Conservation (phyloP, 2,329 filamentous ascomycete species). For the Phyllosticta paracitricarpa region DNA sequence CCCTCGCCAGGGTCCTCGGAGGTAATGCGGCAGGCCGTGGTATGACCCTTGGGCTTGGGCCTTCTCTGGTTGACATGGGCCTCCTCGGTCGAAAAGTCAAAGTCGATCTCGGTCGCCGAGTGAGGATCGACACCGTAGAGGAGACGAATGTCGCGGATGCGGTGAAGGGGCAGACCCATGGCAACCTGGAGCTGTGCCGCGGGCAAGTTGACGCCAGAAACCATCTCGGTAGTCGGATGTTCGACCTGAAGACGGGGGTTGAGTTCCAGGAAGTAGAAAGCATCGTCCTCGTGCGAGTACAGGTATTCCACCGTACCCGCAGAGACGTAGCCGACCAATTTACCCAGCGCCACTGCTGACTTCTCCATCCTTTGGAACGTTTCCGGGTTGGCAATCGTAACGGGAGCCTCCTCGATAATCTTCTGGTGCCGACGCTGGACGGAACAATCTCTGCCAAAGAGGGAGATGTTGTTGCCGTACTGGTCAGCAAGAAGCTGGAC, state of each 20-base stretch:
- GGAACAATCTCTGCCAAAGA: slow-evolving; percentile 97
- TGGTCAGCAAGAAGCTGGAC: slow-evolving; percentile 96
- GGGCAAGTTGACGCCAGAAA: slow-evolving; percentile 92
- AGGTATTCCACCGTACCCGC: slow-evolving; percentile 98
- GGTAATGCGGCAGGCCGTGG: slow-evolving; percentile 96
- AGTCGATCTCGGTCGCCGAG: slow-evolving; percentile 80
- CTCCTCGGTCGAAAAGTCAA: slow-evolving; percentile 82
- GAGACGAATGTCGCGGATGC: slow-evolving; percentile 90
- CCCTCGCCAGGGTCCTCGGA: slow-evolving; percentile 98
- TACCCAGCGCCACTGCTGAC: slow-evolving; percentile 86
- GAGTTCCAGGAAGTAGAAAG: slow-evolving; percentile 98
- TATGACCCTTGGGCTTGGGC: slow-evolving; percentile 90
- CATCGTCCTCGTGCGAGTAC: slow-evolving; percentile 94
- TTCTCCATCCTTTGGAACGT: slow-evolving; percentile 97
- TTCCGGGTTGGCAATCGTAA: slow-evolving; percentile 80
- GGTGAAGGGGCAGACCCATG: slow-evolving; percentile 94
- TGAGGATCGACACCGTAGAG: slow-evolving; percentile 93
- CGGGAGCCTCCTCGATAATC: slow-evolving; percentile 97
- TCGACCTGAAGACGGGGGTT: slow-evolving; percentile 99
- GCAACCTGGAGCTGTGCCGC: slow-evolving; percentile 97
- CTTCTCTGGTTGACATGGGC: slow-evolving; percentile 78
- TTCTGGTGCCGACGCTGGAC: slow-evolving; percentile 98
- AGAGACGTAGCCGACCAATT: slow-evolving; percentile 94
- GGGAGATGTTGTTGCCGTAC: slow-evolving; percentile 98
- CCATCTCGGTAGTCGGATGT: slow-evolving; percentile 99